Conservation (phyloP, 2,329 filamentous ascomycete species). For the Atkinsonella texensis region DNA sequence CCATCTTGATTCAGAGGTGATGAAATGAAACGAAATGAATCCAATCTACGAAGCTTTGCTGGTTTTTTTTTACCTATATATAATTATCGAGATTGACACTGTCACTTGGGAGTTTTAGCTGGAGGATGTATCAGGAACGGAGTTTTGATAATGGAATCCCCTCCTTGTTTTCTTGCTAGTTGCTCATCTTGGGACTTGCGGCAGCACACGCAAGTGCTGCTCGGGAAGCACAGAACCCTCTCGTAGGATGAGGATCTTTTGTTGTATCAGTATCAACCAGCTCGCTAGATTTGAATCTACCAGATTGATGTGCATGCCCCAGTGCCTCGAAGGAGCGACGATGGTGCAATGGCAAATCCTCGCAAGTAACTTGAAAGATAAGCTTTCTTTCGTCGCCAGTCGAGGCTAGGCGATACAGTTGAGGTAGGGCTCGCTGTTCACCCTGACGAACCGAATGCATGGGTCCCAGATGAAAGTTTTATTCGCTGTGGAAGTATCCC, state of each 20-base stretch:
- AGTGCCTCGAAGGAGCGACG: no score
- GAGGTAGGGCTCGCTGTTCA: no score
- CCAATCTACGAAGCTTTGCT: slow-evolving; percentile 9
- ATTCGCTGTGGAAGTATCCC: no score
- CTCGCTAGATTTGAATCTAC: neutral
- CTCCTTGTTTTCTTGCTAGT: neutral
- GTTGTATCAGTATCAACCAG: slow-evolving; percentile 14
- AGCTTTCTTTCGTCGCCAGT: no score
- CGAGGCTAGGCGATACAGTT: no score
- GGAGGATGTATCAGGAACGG: slow-evolving; percentile 5
- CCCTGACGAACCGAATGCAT: no score
- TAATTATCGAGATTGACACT: neutral
- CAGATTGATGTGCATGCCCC: no score
- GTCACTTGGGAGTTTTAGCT: slow-evolving; percentile 2
- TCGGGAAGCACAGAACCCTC: slow-evolving; percentile 5
- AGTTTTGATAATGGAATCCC: slow-evolving; percentile 4
- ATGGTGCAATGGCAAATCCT: neutral
- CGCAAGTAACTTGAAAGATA: no score
- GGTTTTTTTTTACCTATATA: neutral
- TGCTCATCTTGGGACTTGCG: slow-evolving; percentile 16
- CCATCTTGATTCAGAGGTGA: neutral
- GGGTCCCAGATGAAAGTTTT: no score
- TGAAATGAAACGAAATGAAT: slow-evolving; percentile 15
- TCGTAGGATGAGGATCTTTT: slow-evolving; percentile 15
- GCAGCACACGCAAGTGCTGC: neutral